Conservation (phyloP, 2,329 filamentous ascomycete genomes). For the Ampelomyces quisqualis region DNA sequence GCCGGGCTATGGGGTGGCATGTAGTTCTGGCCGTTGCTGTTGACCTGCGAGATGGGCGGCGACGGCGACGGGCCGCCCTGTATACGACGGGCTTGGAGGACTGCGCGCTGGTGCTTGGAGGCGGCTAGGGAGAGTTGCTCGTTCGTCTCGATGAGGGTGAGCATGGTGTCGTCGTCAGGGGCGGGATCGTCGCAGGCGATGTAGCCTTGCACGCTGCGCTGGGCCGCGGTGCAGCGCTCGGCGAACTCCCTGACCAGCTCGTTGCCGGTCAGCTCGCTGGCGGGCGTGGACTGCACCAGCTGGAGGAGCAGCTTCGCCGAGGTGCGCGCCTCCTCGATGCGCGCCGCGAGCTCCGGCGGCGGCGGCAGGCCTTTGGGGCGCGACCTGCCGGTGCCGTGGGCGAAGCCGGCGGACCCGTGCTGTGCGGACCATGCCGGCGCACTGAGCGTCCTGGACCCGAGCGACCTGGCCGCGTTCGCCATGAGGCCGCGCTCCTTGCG, state of each 20-base stretch:
- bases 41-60: conserved; percentile 15
- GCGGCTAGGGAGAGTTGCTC: conserved; percentile 83
- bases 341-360: conserved; percentile 73
- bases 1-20: neutral
- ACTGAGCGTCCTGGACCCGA: conserved; percentile 46
- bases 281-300: conserved; percentile 81
- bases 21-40: conserved; percentile 10
- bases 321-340: conserved; percentile 86
- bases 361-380: conserved; percentile 54
- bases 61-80: conserved; percentile 33
- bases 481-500: conserved; percentile 68
- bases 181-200: conserved; percentile 76
- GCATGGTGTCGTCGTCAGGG: conserved; percentile 91
- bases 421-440: conserved; percentile 46
- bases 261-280: conserved; percentile 72
- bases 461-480: conserved; percentile 42
- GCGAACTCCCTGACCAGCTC: conserved; percentile 93
- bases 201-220: conserved; percentile 79
- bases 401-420: conserved; percentile 24
- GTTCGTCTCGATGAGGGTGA: conserved; percentile 90
- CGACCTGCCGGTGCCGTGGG: conserved; percentile 18
- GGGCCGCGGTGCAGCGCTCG: conserved; percentile 78
- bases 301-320: conserved; percentile 91
- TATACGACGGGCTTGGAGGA: conserved; percentile 60
- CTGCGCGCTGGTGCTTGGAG: conserved; percentile 79